Percentiles rank a stretch among this genome's conserved stretches.
Evolutionary conservation across 139 green algal genomes (phyloP).

Genomic region (Closterium sp.): DNA sequence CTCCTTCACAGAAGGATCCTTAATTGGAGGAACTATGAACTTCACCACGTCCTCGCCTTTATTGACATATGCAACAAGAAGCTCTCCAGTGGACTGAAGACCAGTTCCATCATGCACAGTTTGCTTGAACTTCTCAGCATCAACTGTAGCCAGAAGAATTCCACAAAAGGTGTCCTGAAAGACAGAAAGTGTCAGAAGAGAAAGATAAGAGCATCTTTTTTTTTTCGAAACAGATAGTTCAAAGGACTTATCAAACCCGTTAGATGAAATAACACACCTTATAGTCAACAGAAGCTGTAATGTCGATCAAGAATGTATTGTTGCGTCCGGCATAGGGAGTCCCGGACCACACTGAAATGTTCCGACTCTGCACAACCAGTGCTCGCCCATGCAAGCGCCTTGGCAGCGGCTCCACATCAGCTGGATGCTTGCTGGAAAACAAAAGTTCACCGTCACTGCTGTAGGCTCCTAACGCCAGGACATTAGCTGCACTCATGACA

Average conservation of each 20-base stretch:
- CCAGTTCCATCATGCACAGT: not conserved
- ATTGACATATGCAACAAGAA: not conserved
- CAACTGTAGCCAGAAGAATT: not conserved
- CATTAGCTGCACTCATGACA: not conserved
- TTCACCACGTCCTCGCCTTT: not conserved
- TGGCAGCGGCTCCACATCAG: not conserved
- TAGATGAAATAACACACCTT: not conserved
- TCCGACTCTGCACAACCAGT: not conserved
- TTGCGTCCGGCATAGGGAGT: not conserved
- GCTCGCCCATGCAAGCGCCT: not conserved
- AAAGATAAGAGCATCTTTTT: not conserved
- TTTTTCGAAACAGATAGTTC: not conserved
- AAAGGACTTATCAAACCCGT: not conserved
- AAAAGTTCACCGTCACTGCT: not conserved
- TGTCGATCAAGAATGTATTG: not conserved
- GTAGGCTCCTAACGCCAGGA: not conserved
- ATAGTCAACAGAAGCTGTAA: not conserved
- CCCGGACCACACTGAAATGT: not conserved
- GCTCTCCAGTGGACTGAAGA: not conserved
- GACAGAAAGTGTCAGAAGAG: not conserved
- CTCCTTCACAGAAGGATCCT: not conserved
- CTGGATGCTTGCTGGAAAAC: not conserved
- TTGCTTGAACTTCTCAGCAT: not conserved
- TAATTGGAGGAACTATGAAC: not conserved
- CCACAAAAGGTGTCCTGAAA: not conserved